phyloP scores from a whole-genome alignment of 306 rosid genomes.

The Pyrus bretschneideri region DNA sequence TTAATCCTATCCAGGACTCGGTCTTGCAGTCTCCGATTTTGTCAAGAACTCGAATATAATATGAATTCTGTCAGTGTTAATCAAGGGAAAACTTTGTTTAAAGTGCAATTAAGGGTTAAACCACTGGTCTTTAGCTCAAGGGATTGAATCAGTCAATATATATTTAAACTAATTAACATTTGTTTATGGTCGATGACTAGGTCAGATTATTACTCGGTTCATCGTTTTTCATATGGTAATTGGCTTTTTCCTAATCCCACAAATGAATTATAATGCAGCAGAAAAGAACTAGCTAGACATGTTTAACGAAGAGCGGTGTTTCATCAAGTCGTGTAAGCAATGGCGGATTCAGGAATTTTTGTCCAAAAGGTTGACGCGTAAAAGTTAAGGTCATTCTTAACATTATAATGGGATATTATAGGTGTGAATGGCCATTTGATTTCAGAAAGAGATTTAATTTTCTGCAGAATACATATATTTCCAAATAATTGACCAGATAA shows the following conservation, averaged over 20 bases:
- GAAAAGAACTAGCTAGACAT: not conserved
- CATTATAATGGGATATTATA: too few species aligned
- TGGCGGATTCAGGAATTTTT: too few species aligned
- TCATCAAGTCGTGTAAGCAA: too few species aligned
- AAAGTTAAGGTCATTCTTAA: too few species aligned
- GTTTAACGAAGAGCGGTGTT: too few species aligned
- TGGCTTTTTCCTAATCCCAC: too few species aligned
- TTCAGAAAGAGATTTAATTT: not conserved
- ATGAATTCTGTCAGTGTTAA: not conserved
- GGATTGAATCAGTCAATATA: not conserved
- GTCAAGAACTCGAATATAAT: not conserved
- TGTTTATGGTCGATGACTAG: constrained; percentile 3
- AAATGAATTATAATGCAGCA: not conserved
- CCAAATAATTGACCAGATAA: not conserved
- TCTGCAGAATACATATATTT: not conserved
- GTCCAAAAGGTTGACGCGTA: too few species aligned
- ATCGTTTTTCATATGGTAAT: not conserved
- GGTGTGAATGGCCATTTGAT: not conserved
- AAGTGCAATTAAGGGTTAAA: not conserved
- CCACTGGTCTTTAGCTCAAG: not conserved
- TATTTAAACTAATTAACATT: not conserved
- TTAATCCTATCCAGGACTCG: not conserved
- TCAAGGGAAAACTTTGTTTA: not conserved
- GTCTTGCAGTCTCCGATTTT: constrained; percentile 4
- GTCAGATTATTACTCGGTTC: not conserved